Percentiles rank a stretch among this genome's conserved stretches.
Conservation (phyloP, 2,329 filamentous ascomycete genomes). For the Hypoxylon rubiginosum region DNA sequence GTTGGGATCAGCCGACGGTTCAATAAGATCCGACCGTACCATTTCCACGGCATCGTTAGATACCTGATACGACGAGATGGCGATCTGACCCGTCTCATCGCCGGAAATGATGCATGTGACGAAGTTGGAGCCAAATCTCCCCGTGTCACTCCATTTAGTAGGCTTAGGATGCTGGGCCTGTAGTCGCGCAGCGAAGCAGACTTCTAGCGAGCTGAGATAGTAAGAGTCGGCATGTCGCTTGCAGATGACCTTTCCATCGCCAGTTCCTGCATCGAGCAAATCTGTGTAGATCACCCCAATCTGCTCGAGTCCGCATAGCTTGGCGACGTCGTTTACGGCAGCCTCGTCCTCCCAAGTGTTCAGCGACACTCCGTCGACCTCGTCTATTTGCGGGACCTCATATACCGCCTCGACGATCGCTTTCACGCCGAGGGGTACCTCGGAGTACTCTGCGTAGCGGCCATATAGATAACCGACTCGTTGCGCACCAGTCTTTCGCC, state of each 20-base stretch:
- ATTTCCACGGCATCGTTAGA: slow-evolving; percentile 97
- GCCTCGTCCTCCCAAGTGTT: slow-evolving; percentile 88
- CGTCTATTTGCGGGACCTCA: slow-evolving; percentile 91
- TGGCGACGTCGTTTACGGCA: slow-evolving; percentile 84
- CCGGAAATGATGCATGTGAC: slow-evolving; percentile 97
- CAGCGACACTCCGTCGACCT: slow-evolving; percentile 88
- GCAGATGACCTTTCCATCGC: slow-evolving; percentile 90
- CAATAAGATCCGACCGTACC: slow-evolving; percentile 93
- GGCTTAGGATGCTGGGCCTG: slow-evolving; percentile 90
- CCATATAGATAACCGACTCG: slow-evolving; percentile 93
- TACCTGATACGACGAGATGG: slow-evolving; percentile 92
- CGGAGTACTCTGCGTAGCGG: slow-evolving; percentile 88
- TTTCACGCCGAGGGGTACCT: slow-evolving; percentile 94
- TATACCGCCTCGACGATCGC: slow-evolving; percentile 97
- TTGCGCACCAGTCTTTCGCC: slow-evolving; percentile 87
- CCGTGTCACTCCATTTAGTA: slow-evolving; percentile 97
- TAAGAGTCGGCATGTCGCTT: slow-evolving; percentile 97
- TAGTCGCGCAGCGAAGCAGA: slow-evolving; percentile 87
- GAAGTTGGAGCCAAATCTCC: slow-evolving; percentile 94
- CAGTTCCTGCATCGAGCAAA: slow-evolving; percentile 82
- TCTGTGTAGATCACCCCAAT: slow-evolving; percentile 97
- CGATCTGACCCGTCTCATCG: slow-evolving; percentile 88
- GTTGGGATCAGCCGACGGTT: slow-evolving; percentile 91
- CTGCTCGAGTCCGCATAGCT: slow-evolving; percentile 85
- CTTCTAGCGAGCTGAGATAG: slow-evolving; percentile 91